A percentile compares a stretch with the other conserved stretches of the same genome.
Evolutionary conservation across 1,284 basidiomycete genomes (phyloP).

Genomic region (Sporisorium graminicola): DNA sequence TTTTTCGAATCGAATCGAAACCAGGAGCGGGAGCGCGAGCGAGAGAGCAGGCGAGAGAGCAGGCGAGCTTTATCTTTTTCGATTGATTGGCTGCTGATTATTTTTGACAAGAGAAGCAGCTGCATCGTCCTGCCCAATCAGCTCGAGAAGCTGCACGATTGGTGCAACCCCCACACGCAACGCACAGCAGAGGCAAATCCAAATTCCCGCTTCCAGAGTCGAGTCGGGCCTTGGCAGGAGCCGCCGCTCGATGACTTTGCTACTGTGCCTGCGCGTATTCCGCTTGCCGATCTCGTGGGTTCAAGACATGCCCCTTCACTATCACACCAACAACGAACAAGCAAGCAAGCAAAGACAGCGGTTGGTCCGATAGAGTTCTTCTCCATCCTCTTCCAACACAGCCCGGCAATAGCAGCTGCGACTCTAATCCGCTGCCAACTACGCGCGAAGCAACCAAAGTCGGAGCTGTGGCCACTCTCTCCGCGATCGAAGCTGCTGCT

Average conservation of each 20-base stretch:
- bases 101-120: neutral
- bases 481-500: neutral
- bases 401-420: neutral
- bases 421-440: neutral
- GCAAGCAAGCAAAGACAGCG: neutral
- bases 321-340: slow-evolving; percentile 1
- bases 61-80: neutral
- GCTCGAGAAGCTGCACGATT: neutral
- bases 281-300: neutral
- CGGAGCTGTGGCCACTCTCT: neutral
- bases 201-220: neutral
- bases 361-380: slow-evolving; percentile 7
- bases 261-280: neutral
- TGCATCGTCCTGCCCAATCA: slow-evolving; percentile 26
- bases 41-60: neutral
- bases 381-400: too few species aligned
- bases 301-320: neutral
- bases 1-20: slow-evolving; percentile 2
- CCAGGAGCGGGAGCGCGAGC: too few species aligned
- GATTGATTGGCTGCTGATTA: neutral
- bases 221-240: slow-evolving; percentile 3
- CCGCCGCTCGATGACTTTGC: too few species aligned
- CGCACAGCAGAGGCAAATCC: neutral
- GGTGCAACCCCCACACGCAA: slow-evolving; percentile 9
- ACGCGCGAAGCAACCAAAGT: neutral